Base-by-base conservation (phyloP, 257 asterid species). In the Prunella vulgaris region DNA sequence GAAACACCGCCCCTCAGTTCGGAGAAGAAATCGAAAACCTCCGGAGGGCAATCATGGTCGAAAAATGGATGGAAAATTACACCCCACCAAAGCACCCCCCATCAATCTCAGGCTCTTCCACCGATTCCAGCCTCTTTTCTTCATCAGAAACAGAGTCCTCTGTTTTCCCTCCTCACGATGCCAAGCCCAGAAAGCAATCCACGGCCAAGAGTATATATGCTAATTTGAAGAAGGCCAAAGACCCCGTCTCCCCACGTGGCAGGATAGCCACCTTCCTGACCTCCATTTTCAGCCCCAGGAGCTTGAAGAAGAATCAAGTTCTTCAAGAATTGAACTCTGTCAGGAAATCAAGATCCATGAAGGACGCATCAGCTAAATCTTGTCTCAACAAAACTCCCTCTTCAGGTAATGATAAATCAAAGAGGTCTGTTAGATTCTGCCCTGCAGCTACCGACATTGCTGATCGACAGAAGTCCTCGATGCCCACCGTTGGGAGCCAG, bases 1-100 rank as follows among this genome's bases (percentile, higher is more conserved):
- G 72, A 60, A 78, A 80, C 81, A 75, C 69, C 38, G 70, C 71
- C 10, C 63, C 67, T 1, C 74, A 71, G 17, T 68, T 80, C 0
- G 90, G 88, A 38, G 82, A 84, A 48, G 97, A 88, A 15, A 72
- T 85, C 24, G 81, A 86, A n/a, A 81, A 85, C 75, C 83, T 86
- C 63, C 81, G 97, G 15, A 71, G 94, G 64, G 92, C 97, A n/a
- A 88, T 86, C 70, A 69, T 79, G 85, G 78, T 90, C 10, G 97
- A 90, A 76, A 88, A 88, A 78, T 88, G 97, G 96, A 85, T 90
- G 87, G 87, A 79, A n/a, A 82, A 77, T 33, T 71, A 84, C 71
- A 5, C 46, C 64, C 14, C 3, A 0, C 6, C 52, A 5, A 44
- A 5, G 37, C 9, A n/a, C 24, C 21, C 79, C 4, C 73, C 86